Evolutionary conservation across 148 eudicot genomes (phyloP), one percentile per base, ranked within the genome.

Genomic region (Camellia sinensis): DNA sequence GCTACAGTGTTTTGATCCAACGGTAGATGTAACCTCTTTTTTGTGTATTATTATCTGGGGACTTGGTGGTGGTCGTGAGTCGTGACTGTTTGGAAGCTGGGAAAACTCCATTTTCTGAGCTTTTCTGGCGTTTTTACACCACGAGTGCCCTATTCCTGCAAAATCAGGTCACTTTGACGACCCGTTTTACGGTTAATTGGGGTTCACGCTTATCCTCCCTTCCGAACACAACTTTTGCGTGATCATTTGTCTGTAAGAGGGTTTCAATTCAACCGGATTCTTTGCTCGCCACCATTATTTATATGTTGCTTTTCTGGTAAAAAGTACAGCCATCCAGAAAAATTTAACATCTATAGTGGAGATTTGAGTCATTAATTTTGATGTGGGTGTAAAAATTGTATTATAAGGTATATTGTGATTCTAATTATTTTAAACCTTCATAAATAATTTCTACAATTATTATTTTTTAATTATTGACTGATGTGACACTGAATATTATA

Each of bases 121-220:
- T 68, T 57, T 77, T 52, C 62, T 37, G 3, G 78, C 57, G 37
- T 60, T 22, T 18, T 19, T 60, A 0, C 43, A 4, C 22, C 3
- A 6, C n/a, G n/a, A n/a, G 56, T 43, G 62, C 12, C 45, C 63
- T 37, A 67, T 40, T 65, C 63, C 73, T 53, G 54, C 69, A 76
- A 76, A 19, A 76, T 76, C 78, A 62, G 78, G 78, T 62, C 14
- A 10, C 66, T 76, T 22, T 29, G 37, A 29, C 37, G 37, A 29
- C 37, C 37, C 37, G 9, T 37, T 37, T 52, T 22, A 0, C 15
- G 63, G 46, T 65, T 52, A 53, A 37, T 46, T 14, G 46, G 50
- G 3, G 21, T 37, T 66, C 59, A 29, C 3, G 46, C 60, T 65
- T 66, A 50, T 48, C 41, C 60, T 9, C 29, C 62, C 37, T 29